Conservation (phyloP, 2,329 filamentous ascomycete species). For the Seiridium unicorne region DNA sequence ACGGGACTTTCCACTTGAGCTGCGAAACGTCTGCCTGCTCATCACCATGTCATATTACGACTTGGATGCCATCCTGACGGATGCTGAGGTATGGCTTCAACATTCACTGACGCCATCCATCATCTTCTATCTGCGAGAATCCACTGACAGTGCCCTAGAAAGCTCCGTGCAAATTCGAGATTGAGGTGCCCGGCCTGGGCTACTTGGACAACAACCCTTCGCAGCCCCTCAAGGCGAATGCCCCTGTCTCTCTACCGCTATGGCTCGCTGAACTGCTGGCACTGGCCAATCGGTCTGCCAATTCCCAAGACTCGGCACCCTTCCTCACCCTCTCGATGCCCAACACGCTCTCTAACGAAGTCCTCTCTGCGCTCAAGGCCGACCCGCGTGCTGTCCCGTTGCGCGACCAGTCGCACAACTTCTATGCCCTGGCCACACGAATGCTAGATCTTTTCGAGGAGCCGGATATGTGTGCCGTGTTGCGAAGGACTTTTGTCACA, state of each 20-base stretch:
- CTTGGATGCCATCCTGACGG: slow-evolving; percentile 79
- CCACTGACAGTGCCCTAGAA: slow-evolving; percentile 55
- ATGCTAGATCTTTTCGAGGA: slow-evolving; percentile 93
- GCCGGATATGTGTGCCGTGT: slow-evolving; percentile 68
- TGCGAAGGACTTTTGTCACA: slow-evolving; percentile 76
- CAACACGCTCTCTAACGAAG: slow-evolving; percentile 70
- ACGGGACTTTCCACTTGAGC: neutral
- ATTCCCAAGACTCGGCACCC: slow-evolving; percentile 44
- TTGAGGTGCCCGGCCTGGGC: slow-evolving; percentile 82
- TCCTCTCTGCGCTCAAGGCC: slow-evolving; percentile 87
- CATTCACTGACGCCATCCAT: neutral
- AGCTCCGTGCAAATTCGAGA: slow-evolving; percentile 92
- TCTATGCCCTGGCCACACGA: slow-evolving; percentile 80
- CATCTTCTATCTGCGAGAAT: slow-evolving; percentile 10
- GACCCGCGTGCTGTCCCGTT: slow-evolving; percentile 84
- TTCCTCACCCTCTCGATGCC: slow-evolving; percentile 83
- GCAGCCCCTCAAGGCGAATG: slow-evolving; percentile 73
- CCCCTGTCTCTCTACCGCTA: slow-evolving; percentile 78
- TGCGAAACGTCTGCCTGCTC: neutral
- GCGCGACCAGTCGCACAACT: slow-evolving; percentile 79
- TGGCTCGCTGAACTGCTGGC: slow-evolving; percentile 96
- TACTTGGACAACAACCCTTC: slow-evolving; percentile 81
- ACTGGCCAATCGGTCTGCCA: slow-evolving; percentile 50
- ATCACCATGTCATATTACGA: slow-evolving; percentile 74
- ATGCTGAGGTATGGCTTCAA: slow-evolving; percentile 62